Base-by-base conservation (phyloP, 2,329 filamentous ascomycete species). In the Grosmannia penicillata region DNA sequence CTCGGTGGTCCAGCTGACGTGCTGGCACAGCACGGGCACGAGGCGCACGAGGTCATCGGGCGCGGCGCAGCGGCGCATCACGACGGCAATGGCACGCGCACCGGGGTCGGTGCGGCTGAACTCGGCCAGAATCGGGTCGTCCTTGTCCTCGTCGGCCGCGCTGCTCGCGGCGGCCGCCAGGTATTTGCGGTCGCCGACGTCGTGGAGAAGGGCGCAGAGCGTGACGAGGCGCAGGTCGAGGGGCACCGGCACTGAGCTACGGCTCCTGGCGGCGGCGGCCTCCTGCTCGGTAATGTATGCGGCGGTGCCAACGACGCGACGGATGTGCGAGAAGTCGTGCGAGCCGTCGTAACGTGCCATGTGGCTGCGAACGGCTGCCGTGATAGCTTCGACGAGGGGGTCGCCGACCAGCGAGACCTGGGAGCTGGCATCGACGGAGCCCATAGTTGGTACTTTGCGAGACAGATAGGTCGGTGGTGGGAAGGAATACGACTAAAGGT, bases 151-250 rank as follows among this genome's bases (percentile, higher is more conserved):
- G 2, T n/a, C 29, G 9, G 17, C 22, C 10, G 8, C 17, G 15
- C 8, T 14, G 15, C 14, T 29, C 22, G 7, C 17, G 53, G 91
- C 82, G 5, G 93, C 72, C 38, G 68, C 51, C 14, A 77, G 56
- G 56, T 93, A 93, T 60, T 93, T 94, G 56, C 71, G 76, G 60
- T 94, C 87, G 43, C 82, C 84, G 15, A 93, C 78, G 50, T 94
- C 87, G 60, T 94, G 87, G n/a, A 89, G 69, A 5, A 87, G 67
- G 2, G 82, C 82, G 2, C 75, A 65, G 21, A 93, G 74, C 22
- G 73, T 72, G 46, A 91, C 65, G 21, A 76, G 56, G 10, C 64
- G 60, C 4, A 59, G 60, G 53, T 82, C 66, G 23, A 61, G 38
- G 1, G 18, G 14, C 19, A 26, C 24, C 8, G 24, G 13, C 17